Evolutionary conservation across 192 early-diverging fungal genomes (phyloP).

Genomic region (Powellomyces hirtus): DNA sequence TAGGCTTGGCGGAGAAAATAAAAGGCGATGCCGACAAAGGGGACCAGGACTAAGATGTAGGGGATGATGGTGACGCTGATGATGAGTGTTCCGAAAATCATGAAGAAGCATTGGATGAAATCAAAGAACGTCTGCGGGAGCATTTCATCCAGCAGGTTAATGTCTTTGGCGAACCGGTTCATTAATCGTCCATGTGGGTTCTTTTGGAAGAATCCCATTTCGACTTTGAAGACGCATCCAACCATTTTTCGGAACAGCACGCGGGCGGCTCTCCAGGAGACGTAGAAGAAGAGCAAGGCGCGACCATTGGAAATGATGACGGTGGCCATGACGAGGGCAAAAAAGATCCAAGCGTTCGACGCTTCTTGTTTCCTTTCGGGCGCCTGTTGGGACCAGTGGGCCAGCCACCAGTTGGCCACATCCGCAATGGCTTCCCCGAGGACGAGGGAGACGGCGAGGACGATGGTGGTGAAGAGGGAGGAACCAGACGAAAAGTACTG

Average conservation of each 20-base stretch:
- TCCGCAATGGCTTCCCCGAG: conserved; percentile 36
- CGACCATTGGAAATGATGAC: conserved; percentile 48
- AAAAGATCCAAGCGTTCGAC: conserved; percentile 42
- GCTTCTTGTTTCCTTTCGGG: conserved; percentile 35
- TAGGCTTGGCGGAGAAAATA: conserved; percentile 50
- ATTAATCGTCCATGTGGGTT: conserved; percentile 57
- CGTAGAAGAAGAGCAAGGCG: conserved; percentile 53
- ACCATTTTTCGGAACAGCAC: conserved; percentile 44
- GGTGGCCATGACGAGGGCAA: conserved; percentile 41
- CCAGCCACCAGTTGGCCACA: conserved; percentile 53
- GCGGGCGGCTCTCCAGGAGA: conserved; percentile 38
- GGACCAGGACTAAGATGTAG: conserved; percentile 54
- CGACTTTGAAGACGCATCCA: conserved; percentile 38
- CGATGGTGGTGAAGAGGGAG: neutral
- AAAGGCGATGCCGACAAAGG: conserved; percentile 46
- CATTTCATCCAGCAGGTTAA: conserved; percentile 62
- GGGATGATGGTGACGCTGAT: conserved; percentile 63
- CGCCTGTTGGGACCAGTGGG: conserved; percentile 46
- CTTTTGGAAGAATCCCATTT: conserved; percentile 59
- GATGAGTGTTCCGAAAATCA: conserved; percentile 62
- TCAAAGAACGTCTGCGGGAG: conserved; percentile 54
- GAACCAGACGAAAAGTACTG: conserved; percentile 43
- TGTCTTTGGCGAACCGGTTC: conserved; percentile 51
- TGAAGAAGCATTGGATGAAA: conserved; percentile 59
- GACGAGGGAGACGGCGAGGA: conserved; percentile 36